Evolutionary conservation across 257 asterid genomes (phyloP), one percentile per base, ranked within the genome.

Genomic region (Przewalskia tangutica): DNA sequence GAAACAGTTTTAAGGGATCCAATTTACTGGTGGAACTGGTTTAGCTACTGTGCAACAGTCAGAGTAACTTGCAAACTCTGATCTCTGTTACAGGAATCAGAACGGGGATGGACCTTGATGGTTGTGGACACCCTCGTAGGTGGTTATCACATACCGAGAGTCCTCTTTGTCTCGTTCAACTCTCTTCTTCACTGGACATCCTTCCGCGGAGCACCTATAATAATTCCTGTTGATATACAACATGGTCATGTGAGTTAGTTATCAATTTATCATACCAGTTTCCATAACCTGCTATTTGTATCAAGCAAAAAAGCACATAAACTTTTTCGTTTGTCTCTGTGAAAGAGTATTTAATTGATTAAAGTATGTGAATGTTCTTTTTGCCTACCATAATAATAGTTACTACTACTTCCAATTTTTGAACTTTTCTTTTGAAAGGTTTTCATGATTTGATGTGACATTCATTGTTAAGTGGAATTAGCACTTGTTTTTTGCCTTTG

Each of bases 181-280:
- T 90, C 94, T 88, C 91, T 95, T 95, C 89, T 95, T 95, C 89
- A 93, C 98, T 1, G 91, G 89, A 85, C 98, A 95, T n/a, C 98
- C 93, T 86, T 92, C 95, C 8, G 85, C 88, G 0, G 95, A 92
- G 85, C 98, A 95, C 86, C 84, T 93, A 32, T 91, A 95, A 87
- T 95, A 95, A 85, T 93, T 95, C 95, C 98, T 95, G 92, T 84
- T 58, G 11, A 70, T 79, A 65, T 62, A 65, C 71, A 75, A 46
- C 48, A 68, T n/a, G 11, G 17, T 81, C 34, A 59, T 32, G 73
- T 17, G 36, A 51, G 60, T 38, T 11, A 56, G 56, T 17, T 64
- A 8, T 27, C 32, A 27, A 27, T 27, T 27, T 27, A 27, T 53
- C 46, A 14, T 53, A 58, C 38, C n/a, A 55, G 8, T n/a, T 59